Base-by-base conservation (phyloP, 371 early-diverging fungal genomes). In the Chytridium lagenaria region DNA sequence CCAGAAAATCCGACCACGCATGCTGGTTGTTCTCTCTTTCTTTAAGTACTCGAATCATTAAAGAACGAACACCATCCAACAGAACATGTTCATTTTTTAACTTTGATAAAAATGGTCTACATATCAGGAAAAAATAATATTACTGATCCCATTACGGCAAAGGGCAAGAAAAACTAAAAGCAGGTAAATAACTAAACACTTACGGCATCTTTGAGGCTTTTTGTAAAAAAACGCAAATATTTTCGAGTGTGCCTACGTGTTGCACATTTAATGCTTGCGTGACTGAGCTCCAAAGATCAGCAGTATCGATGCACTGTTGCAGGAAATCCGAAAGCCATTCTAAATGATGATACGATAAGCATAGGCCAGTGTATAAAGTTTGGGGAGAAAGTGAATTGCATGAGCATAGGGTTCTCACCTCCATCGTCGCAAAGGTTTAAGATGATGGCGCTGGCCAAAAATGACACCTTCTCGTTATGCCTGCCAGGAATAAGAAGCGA, bases 321-420 rank as follows among this genome's bases (percentile, higher is more conserved):
- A 75, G 44, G 59, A 75, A 75, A 2, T 65, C 66, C 0, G 59
- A 44, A 0, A 55, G 67, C 70, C 75, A 75, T 39, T 75, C 75
- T 75, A 28, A 44, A 39, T 37, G 31, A 12, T 31, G 51, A 22
- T 50, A 16, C 33, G 16, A 3, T n/a, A n/a, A 44, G 57, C 10
- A 39, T 7, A 34, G 44, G 44, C 10, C 69, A 63, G 38, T 52
- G 16, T 31, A 59, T 52, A 15, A 31, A n/a, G n/a, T n/a, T 38
- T 70, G 1, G 33, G 16, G 39, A 49, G 39, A 16, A 50, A 31
- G 7, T 19, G 49, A 3, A 23, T 30, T 64, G n/a, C 19, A 65
- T 19, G 16, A 26, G 30, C 34, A 1, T 23, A 26, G 5, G 19
- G 39, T 36, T 33, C 55, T 26, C 39, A 75, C 75, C 70, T 50